phyloP scores from a whole-genome alignment of 495 filamentous ascomycete genomes.

The Tuber brumale region DNA sequence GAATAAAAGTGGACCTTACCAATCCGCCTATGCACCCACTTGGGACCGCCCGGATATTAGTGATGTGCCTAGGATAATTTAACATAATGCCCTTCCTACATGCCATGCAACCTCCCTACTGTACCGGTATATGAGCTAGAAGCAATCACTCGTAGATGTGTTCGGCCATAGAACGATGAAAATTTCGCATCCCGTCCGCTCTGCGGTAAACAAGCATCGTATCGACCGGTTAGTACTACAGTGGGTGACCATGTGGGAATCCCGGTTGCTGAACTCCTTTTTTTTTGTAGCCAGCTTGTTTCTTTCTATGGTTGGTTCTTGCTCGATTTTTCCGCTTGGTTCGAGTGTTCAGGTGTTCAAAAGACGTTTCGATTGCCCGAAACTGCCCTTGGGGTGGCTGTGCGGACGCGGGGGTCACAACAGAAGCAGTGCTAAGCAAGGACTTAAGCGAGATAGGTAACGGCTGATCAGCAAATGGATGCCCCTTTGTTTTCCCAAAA shows the following conservation, averaged over 20 bases:
- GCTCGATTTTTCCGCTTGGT: not conserved
- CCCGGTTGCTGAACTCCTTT: slow-evolving; percentile 5
- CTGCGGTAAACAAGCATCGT: slow-evolving; percentile 6
- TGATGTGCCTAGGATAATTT: not conserved
- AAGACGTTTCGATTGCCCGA: not conserved
- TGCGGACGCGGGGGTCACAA: no score
- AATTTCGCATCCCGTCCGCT: slow-evolving; percentile 6
- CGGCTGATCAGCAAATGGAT: not conserved
- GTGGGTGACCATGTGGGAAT: slow-evolving; percentile 6
- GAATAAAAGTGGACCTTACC: not conserved
- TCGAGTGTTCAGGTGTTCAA: not conserved
- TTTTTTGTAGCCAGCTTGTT: not conserved
- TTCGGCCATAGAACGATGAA: slow-evolving; percentile 4
- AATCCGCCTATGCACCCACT: not conserved
- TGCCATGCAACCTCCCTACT: not conserved
- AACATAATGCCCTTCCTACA: not conserved
- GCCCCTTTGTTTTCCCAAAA: not conserved
- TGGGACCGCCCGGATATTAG: not conserved
- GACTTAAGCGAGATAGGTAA: not conserved
- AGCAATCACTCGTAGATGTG: not conserved
- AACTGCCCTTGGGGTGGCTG: not conserved
- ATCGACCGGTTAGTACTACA: slow-evolving; percentile 6
- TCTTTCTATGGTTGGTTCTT: not conserved
- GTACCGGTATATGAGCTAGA: not conserved
- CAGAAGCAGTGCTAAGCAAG: not conserved